These are phyloP conservation scores for Fusarium fujikuroi DNA, from an alignment of 2,329 filamentous ascomycete genomes.

Conservation along the genomic window DNA sequence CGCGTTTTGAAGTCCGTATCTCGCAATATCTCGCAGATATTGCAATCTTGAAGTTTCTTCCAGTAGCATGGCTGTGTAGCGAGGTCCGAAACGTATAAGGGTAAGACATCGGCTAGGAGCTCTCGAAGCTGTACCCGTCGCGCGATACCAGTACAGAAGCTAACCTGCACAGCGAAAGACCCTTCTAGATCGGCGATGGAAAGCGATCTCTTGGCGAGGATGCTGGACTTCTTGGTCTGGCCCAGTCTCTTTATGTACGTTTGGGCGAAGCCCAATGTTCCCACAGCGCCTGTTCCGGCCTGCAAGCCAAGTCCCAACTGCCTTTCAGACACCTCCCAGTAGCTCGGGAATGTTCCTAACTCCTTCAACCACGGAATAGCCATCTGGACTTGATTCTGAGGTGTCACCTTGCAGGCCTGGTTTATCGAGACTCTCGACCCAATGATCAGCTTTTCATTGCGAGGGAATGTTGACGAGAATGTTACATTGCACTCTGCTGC, in stretches of 20 bases:
- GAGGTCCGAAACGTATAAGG: rapidly evolving
- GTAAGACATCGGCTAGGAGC: rapidly evolving
- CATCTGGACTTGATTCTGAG: rapidly evolving
- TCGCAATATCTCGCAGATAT: too few species aligned
- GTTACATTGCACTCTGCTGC: too few species aligned
- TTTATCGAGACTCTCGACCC: neutral
- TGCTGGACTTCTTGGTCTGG: rapidly evolving
- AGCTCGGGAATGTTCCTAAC: rapidly evolving
- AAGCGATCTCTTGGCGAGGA: rapidly evolving
- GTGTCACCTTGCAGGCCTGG: rapidly evolving
- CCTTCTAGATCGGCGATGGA: neutral
- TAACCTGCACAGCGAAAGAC: rapidly evolving
- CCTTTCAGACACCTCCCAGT: neutral
- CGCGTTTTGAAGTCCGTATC: rapidly evolving
- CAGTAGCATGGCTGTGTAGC: too few species aligned
- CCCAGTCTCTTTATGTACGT: neutral
- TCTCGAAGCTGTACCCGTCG: rapidly evolving
- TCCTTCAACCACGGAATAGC: rapidly evolving
- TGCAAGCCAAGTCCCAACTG: rapidly evolving
- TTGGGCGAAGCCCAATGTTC: rapidly evolving
- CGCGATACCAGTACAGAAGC: neutral
- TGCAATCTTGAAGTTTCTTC: too few species aligned
- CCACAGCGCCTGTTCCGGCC: rapidly evolving
- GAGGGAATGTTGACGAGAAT: too few species aligned
- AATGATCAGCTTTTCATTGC: rapidly evolving